Evolutionary conservation across 306 rosid genomes (phyloP).

Genomic region (Malus orientalis): DNA sequence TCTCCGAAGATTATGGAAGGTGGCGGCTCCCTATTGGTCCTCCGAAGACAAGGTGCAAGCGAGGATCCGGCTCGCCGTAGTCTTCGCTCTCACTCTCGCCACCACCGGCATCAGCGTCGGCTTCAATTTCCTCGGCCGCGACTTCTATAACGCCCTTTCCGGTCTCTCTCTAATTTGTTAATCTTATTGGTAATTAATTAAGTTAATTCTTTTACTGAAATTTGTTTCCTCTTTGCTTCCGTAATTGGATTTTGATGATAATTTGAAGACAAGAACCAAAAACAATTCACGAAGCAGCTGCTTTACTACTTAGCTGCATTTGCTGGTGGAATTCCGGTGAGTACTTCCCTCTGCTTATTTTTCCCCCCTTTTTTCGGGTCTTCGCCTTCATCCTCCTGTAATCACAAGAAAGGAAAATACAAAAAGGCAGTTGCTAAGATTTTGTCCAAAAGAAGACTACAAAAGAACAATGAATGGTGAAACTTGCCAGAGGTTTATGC

Average conservation of each 20-base stretch:
- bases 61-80: constrained; percentile 69
- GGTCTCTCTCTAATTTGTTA: constrained; percentile 20
- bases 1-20: constrained; percentile 78
- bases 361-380: neutral
- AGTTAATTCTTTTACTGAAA: neutral
- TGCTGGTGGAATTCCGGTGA: constrained; percentile 99
- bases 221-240: neutral
- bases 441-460: neutral
- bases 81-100: constrained; percentile 81
- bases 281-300: constrained; percentile 78
- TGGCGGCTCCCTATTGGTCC: constrained; percentile 90
- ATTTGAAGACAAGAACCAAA: constrained; percentile 82
- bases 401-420: neutral
- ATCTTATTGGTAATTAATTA: neutral
- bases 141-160: constrained; percentile 88
- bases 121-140: constrained; percentile 90
- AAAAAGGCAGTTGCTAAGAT: neutral
- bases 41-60: constrained; percentile 76
- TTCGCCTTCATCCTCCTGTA: constrained; percentile 23
- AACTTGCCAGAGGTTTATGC: neutral
- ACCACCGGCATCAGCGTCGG: constrained; percentile 97
- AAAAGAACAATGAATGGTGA: neutral
- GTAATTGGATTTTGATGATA: neutral
- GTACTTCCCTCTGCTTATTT: constrained; percentile 66
- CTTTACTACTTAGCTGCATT: constrained; percentile 89